Conservation (phyloP, 306 rosid genomes). For the Cotoneaster glaucophyllus region DNA sequence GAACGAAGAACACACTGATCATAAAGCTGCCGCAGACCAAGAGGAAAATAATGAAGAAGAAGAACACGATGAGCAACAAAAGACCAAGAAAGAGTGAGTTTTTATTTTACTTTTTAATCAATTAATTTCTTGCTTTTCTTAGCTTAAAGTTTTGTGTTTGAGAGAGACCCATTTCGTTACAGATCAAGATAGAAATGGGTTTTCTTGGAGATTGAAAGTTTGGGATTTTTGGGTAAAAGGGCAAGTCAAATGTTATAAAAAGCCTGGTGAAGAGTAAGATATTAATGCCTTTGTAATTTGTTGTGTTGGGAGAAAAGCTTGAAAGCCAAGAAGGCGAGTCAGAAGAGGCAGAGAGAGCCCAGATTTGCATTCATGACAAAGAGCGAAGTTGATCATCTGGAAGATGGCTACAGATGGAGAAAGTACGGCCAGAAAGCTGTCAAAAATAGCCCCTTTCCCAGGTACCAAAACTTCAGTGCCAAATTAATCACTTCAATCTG, state of each 20-base stretch:
- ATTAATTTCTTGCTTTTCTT: not conserved
- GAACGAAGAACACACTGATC: slow-evolving; percentile 42
- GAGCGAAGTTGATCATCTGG: slow-evolving; percentile 97
- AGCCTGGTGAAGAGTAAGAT: not conserved
- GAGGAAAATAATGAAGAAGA: slow-evolving; percentile 11
- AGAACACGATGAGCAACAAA: slow-evolving; percentile 9
- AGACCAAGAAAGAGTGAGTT: slow-evolving; percentile 56
- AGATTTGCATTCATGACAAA: slow-evolving; percentile 96
- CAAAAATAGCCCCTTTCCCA: slow-evolving; percentile 89
- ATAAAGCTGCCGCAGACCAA: slow-evolving; percentile 17
- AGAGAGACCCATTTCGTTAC: slow-evolving; percentile 4
- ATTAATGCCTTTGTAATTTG: slow-evolving; percentile 1
- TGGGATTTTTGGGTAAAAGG: not conserved
- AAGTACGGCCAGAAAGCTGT: slow-evolving; percentile 99
- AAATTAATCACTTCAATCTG: not conserved
- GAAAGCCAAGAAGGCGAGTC: slow-evolving; percentile 66
- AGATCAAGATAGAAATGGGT: slow-evolving; percentile 1
- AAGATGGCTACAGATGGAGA: slow-evolving; percentile 99
- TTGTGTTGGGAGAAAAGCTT: slow-evolving; percentile 37
- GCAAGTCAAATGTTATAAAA: not conserved
- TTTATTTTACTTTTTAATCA: not conserved
- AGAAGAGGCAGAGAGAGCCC: slow-evolving; percentile 74
- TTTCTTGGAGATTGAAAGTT: not conserved
- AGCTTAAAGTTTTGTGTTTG: not conserved
- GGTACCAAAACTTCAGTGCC: slow-evolving; percentile 37